Base-by-base conservation (phyloP, 495 filamentous ascomycete species). In the Aspergillus sclerotiicarbonarius region DNA sequence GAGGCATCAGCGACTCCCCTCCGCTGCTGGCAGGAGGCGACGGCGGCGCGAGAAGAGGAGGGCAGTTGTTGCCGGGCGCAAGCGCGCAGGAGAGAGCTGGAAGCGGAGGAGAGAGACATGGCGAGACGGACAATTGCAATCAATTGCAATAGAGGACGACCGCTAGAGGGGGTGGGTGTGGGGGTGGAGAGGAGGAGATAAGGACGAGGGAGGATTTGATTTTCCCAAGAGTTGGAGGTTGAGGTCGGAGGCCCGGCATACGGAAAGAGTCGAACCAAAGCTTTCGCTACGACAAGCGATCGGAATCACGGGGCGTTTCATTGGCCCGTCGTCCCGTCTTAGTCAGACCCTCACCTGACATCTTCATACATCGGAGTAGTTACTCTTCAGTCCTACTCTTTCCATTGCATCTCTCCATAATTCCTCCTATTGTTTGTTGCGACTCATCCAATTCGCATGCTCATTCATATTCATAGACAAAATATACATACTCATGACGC, bases 11-110 rank as follows among this genome's bases (percentile, higher is more conserved):
- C 61, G 65, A 75, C 71, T 61, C 74, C 74, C 74, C 73, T 76
- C 63, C 68, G 71, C 64, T 77, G 77, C 67, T 80, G 77, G 70
- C 74, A 75, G 64, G 72, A 76, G 65, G 76, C 68, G 67, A 77
- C 61, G 62, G 76, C 68, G 70, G 76, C 74, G 69, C 76, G 74
- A 59, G 74, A 61, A 57, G 67, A 69, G 59, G 67, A 69, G 59
- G 72, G 66, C 58, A 79, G 69, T 65, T 76, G 73, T 64, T 79
- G 77, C 67, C 76, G 76, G 66, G 78, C 73, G 71, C 78, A 78
- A 56, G 73, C 64, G 70, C 77, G 76, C 71, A 82, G 75, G 65
- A 80, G 61, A 67, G 73, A 71, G 65, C 67, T 69, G 63, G 78
- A 76, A 65, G 76, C 71, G 66, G 76, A 69, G 62, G 77, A 70